Evolutionary conservation across 1,284 basidiomycete species (phyloP), one percentile per base, ranked within the genome.

Genomic region (Fomitopsis betulina): DNA sequence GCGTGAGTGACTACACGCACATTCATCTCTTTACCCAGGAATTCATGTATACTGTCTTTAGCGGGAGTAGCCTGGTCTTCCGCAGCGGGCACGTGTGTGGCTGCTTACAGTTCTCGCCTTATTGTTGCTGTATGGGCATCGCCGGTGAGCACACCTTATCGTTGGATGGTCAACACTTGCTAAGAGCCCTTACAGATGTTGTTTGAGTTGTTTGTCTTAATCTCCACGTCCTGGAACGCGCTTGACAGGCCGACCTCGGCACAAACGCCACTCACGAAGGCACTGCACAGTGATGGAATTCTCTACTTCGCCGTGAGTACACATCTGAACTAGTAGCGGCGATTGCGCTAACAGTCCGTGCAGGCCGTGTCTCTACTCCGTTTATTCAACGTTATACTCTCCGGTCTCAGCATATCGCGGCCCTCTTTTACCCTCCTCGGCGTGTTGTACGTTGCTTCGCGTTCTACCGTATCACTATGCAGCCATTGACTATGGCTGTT

Each of bases 211-310:
- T 62, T 70, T 43, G 68, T 69, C 5, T 60, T 71, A 6, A 49
- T 65, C 13, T 67, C 66, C 30, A 70, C 67, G 1, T 54, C 64
- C 38, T 55, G 67, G 25, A 72, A 72, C 60, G 68, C 71, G 6
- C 63, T 72, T 27, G 69, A 71, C 57, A 60, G 71, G 15, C 70
- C 71, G 9, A 65, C 66, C 17, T 62, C 63, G 12, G 61, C 63
- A 19, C 58, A 66, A 27, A 58, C 63, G 43, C 67, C 61, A 15
- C 60, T 72, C 35, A 58, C 61, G 51, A 67, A 65, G 47, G 65
- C 68, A 13, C 65, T 72, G 9, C 61, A 66, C 47, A 63, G 65
- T 4, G 71, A 72, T 59, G 71, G 71, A 6, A 61, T 72, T n/a
- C 55, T 60, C 1, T 71, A 67, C 58, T 72, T 72, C 54, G 47